Conservation (phyloP, 805 yeast genomes). For the Brettanomyces naardenensis region DNA sequence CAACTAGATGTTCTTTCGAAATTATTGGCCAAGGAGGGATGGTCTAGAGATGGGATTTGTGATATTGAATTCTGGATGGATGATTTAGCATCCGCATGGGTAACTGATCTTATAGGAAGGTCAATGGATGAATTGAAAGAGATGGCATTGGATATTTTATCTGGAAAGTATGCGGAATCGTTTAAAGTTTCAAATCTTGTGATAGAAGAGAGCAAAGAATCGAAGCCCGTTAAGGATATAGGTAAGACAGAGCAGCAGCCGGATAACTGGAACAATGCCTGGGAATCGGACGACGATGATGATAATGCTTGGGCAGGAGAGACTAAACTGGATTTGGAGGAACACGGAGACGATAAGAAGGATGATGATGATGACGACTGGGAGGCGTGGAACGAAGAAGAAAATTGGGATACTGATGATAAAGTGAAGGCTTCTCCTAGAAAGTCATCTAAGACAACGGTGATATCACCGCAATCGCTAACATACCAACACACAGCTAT, state of each 20-base stretch:
- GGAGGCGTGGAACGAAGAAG: constrained; percentile 21
- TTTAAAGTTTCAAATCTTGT: not conserved
- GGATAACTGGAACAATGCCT: constrained; percentile 11
- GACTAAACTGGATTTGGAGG: constrained; percentile 5
- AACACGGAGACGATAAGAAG: constrained; percentile 1
- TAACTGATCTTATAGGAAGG: constrained; percentile 16
- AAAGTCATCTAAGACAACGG: not conserved
- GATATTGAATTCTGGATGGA: constrained; percentile 29
- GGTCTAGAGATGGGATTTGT: constrained; percentile 24
- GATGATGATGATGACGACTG: constrained; percentile 13
- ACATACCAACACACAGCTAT: constrained; percentile 15
- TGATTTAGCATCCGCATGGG: constrained; percentile 23
- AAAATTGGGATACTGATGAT: constrained; percentile 9
- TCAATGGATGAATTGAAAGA: constrained; percentile 20
- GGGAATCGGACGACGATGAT: constrained; percentile 16
- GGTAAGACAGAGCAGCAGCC: not conserved
- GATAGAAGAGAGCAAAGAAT: not conserved
- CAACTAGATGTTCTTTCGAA: constrained; percentile 14
- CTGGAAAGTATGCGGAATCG: constrained; percentile 7
- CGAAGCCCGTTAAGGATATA: not conserved
- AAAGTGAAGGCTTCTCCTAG: constrained; percentile 3
- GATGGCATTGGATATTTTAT: constrained; percentile 11
- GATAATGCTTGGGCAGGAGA: constrained; percentile 10
- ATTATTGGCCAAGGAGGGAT: constrained; percentile 17
- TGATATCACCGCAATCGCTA: not conserved